Evolutionary conservation across 1,284 basidiomycete genomes (phyloP).

Genomic region (Kalmanozyma brasiliensis): DNA sequence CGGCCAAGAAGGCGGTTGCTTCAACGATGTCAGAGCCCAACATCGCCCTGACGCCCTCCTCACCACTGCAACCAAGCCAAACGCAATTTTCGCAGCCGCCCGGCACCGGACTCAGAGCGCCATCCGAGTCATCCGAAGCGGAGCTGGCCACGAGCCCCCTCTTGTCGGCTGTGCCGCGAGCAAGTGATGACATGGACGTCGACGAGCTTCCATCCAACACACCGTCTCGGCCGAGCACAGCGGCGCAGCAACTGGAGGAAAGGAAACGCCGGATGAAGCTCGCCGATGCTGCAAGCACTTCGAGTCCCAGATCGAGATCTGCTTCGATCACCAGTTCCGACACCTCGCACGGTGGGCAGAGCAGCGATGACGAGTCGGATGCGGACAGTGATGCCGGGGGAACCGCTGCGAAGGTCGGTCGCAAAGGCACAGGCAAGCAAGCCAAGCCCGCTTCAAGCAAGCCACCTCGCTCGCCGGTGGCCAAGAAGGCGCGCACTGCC

Average conservation of each 20-base stretch:
- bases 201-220: slow-evolving; percentile 26
- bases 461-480: not conserved
- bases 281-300: slow-evolving; percentile 11
- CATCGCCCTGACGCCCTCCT: slow-evolving; percentile 28
- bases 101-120: slow-evolving; percentile 14
- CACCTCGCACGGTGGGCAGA: slow-evolving; percentile 28
- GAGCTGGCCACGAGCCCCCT: slow-evolving; percentile 48
- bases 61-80: slow-evolving; percentile 7
- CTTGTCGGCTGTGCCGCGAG: slow-evolving; percentile 34
- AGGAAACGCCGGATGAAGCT: slow-evolving; percentile 29
- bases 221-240: slow-evolving; percentile 4
- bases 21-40: slow-evolving; percentile 5
- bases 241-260: slow-evolving; percentile 36
- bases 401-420: not conserved
- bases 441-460: slow-evolving; percentile 6
- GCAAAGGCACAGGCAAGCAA: not conserved
- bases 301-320: slow-evolving; percentile 25
- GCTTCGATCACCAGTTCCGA: slow-evolving; percentile 46
- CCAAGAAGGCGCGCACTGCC: slow-evolving; percentile 2
- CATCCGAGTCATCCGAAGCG: slow-evolving; percentile 38
- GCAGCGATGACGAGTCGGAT: slow-evolving; percentile 24
- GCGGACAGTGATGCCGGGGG: slow-evolving; percentile 10
- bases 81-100: slow-evolving; percentile 4
- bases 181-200: slow-evolving; percentile 30
- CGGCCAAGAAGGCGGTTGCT: slow-evolving; percentile 4